Base-by-base conservation (phyloP, 2,329 filamentous ascomycete species). In the Curvularia lunata region DNA sequence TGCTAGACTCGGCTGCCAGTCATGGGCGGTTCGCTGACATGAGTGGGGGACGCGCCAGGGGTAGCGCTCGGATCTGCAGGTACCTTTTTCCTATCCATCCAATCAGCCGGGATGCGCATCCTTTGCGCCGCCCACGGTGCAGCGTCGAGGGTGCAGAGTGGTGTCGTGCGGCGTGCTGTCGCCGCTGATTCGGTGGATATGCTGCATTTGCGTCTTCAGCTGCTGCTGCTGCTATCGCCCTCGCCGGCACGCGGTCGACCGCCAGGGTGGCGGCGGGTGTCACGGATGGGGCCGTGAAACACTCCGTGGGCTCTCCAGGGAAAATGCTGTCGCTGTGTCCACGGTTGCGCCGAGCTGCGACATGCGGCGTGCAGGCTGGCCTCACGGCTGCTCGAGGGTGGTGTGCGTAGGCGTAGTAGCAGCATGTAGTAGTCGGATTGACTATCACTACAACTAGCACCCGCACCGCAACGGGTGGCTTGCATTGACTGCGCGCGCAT, bases 1-100 rank as follows among this genome's bases (percentile, higher is more conserved):
- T 49, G 49, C 47, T 19, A 9, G 25, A 38, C 59, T 25, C 48
- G 18, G 42, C 56, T 38, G 56, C 28, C 57, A 42, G 62, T 49
- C 48, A 54, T 61, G 64, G 62, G 61, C 62, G 64, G 70, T 61
- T 69, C 62, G 68, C 63, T 63, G 68, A 63, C 63, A 61, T 58
- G 61, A 59, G 64, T 57, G 23, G 21, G 21, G 28, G 28, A 30
- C 10, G 12, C 10, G 21, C 21, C 59, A 63, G 61, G 63, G 58
- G 52, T 18, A 23, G 41, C 43, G 58, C 53, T 46, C 49, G 58
- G 52, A 50, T 27, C 61, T 70, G 65, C 69, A 71, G 69, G 69
- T 68, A 72, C 69, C 38, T 57, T 49, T 51, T 53, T 51, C 47
- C 48, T 57, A 52, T n/a, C 54, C 51, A 25, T 40, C 60, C 60